Conservation (phyloP, 1,284 basidiomycete species). For the Papiliotrema terrestris region DNA sequence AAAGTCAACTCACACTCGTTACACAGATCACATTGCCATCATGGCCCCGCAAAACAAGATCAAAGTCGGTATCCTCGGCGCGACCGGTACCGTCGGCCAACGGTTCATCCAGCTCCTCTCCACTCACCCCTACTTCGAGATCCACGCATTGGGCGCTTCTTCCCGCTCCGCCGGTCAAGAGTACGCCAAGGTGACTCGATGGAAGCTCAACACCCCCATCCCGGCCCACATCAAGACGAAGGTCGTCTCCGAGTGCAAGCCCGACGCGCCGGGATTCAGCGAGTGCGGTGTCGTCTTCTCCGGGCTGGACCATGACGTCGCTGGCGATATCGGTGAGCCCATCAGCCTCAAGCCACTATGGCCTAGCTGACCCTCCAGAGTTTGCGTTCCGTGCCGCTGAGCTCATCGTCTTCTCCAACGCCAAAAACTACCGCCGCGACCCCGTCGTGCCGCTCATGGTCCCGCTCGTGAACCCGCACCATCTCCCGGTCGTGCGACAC, state of each 20-base stretch:
- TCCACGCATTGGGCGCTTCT: conserved; percentile 87
- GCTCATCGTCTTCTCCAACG: conserved; percentile 92
- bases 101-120: conserved; percentile 84
- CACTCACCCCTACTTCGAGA: conserved; percentile 83
- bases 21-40: not conserved
- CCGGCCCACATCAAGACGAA: conserved; percentile 66
- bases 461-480: conserved; percentile 88
- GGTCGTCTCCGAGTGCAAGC: conserved; percentile 73
- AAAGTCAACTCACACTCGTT: not conserved
- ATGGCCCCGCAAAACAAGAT: conserved; percentile 48
- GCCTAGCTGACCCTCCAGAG: conserved; percentile 57
- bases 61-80: conserved; percentile 90
- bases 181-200: conserved; percentile 74
- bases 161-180: conserved; percentile 80
- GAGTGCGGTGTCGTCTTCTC: conserved; percentile 91
- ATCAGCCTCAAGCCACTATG: not conserved
- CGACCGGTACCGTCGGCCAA: conserved; percentile 92
- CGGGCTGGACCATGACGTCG: conserved; percentile 89
- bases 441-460: conserved; percentile 95
- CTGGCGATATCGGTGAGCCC: conserved; percentile 84
- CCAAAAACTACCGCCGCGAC: conserved; percentile 95
- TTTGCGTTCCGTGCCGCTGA: conserved; percentile 80
- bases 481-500: conserved; percentile 79
- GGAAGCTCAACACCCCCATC: conserved; percentile 85
- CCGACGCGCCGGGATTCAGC: conserved; percentile 62